Base-by-base conservation (phyloP, 768 basidiomycete species). In the Asterophora lycoperdoides region DNA sequence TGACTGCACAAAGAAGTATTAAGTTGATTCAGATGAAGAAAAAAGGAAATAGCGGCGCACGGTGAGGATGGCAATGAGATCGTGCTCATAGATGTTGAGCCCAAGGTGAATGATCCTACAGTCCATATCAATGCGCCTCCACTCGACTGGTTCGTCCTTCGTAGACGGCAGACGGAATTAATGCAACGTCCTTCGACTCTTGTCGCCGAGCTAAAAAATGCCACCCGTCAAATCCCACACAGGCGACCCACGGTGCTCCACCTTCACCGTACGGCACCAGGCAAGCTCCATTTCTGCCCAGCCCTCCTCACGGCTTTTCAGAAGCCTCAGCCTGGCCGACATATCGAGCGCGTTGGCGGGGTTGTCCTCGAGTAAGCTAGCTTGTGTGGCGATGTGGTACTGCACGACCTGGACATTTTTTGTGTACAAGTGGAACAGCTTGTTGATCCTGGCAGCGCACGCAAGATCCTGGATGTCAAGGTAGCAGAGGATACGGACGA, bases 141-240 rank as follows among this genome's bases (percentile, higher is more conserved):
- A 73, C 13, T 46, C 52, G 1, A 57, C 19, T 9, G 56, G 49
- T 17, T 70, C 65, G 8, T 51, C 54, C 13, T 49, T 49, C 18
- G 37, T 52, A 0, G 57, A 61, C 2, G 74, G 73, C 2, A 75
- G 65, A 9, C 32, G 49, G 36, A 67, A 49, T 35, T 68, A 73
- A 15, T 69, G 61, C 29, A 76, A 49, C 8, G 56, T 54, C 19
- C 44, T 59, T 19, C 60, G 54, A 3, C 53, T 54, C 5, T 19
- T 8, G 34, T 70, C 56, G 2, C 75, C 73, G 4, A 73, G 59
- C 14, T 76, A 51, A 54, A 72, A 77, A 1, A 69, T 56, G 1
- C 73, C 72, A 0, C 67, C 70, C 0, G 66, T 65, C 9, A 77
- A 61, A 47, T 77, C 73, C 42, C 74, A 76, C 26, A 77, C 71